phyloP scores from a whole-genome alignment of 345 rosid species.

The Aquilaria sinensis region DNA sequence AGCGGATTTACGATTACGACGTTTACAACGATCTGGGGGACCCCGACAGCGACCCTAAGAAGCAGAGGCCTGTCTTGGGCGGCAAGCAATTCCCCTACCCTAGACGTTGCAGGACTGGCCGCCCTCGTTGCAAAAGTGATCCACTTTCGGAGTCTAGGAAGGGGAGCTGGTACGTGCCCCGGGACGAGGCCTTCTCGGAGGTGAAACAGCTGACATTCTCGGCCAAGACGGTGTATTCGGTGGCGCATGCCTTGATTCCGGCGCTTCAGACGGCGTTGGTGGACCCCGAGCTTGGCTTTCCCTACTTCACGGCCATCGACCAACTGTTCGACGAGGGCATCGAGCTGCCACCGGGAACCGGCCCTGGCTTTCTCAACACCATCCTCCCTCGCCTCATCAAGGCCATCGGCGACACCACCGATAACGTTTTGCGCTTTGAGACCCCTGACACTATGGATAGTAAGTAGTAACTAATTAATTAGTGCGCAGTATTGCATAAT shows the following conservation, averaged over 20 bases:
- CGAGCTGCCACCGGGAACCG: constrained; percentile 25
- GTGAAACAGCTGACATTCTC: constrained; percentile 40
- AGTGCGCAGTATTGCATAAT: neutral
- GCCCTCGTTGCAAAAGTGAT: constrained; percentile 25
- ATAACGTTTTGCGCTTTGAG: constrained; percentile 47
- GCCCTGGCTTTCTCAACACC: constrained; percentile 31
- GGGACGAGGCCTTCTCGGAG: constrained; percentile 64
- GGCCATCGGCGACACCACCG: constrained; percentile 23
- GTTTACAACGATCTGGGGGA: constrained; percentile 72
- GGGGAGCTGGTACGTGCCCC: constrained; percentile 44
- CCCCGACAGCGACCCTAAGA: constrained; percentile 33
- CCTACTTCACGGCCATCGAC: constrained; percentile 52
- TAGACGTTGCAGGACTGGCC: constrained; percentile 50
- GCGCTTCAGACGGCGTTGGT: constrained; percentile 28
- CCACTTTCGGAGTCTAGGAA: constrained; percentile 39
- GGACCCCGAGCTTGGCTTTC: constrained; percentile 40
- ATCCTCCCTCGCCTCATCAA: constrained; percentile 54
- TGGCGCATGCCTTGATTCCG: constrained; percentile 56
- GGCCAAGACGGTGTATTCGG: constrained; percentile 47
- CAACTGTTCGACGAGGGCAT: constrained; percentile 52
- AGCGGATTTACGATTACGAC: constrained; percentile 79
- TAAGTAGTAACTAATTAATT: constrained; percentile 11
- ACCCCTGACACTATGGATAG: constrained; percentile 44
- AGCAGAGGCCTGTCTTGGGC: constrained; percentile 18
- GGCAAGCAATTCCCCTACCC: constrained; percentile 34